phyloP scores from a whole-genome alignment of 306 rosid species.

The Spatholobus suberectus region DNA sequence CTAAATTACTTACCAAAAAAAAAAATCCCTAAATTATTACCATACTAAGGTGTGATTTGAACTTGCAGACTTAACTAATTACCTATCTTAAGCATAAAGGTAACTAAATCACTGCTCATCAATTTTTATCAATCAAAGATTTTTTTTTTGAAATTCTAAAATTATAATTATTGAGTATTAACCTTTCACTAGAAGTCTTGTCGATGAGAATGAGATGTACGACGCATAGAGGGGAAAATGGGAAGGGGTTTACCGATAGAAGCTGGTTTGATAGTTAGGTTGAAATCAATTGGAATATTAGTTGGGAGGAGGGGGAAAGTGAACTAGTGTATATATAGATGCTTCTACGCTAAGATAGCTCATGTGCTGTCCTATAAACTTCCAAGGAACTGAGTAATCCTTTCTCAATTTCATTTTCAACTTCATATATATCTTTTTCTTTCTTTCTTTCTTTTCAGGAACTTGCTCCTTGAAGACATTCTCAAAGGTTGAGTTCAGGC shows the following conservation, averaged over 20 bases:
- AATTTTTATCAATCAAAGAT: background rate
- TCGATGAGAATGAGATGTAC: background rate
- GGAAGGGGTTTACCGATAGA: background rate
- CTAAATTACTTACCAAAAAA: too few species aligned
- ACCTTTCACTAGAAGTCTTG: background rate
- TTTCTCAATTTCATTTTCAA: background rate
- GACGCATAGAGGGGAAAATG: background rate
- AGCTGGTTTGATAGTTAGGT: conserved; percentile 52
- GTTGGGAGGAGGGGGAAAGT: conserved; percentile 29
- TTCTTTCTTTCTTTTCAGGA: background rate
- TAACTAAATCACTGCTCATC: background rate
- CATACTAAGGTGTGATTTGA: background rate
- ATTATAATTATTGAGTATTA: background rate
- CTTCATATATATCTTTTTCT: background rate
- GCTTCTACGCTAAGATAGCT: conserved; percentile 36
- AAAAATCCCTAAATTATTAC: too few species aligned
- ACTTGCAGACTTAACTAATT: background rate
- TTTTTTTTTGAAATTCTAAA: background rate
- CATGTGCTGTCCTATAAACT: conserved; percentile 25
- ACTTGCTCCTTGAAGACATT: too few species aligned
- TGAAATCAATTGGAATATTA: conserved; percentile 45
- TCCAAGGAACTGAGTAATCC: background rate
- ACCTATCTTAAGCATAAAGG: background rate
- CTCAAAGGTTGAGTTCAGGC: background rate
- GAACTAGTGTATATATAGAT: conserved; percentile 1